Percentiles rank a stretch among this genome's conserved stretches.
These are phyloP conservation scores for Tympanopsis confertula DNA, from an alignment of 2,329 filamentous ascomycete genomes.

Conservation along the genomic window DNA sequence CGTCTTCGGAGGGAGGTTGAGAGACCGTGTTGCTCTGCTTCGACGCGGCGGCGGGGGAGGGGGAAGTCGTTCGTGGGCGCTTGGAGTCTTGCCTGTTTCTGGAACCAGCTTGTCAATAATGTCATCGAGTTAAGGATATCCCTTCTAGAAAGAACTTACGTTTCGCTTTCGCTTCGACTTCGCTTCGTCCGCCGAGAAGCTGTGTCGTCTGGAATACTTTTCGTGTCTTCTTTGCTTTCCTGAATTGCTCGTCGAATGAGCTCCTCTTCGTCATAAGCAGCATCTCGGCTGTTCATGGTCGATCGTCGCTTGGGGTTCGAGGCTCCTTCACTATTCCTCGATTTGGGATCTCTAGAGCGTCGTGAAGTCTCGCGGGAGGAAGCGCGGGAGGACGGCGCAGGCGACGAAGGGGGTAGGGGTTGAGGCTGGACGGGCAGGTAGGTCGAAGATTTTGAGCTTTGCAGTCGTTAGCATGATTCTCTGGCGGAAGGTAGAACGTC, in stretches of 20 bases:
- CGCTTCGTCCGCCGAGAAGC: slow-evolving; percentile 63
- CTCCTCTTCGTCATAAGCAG: slow-evolving; percentile 91
- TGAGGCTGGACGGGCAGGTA: slow-evolving; percentile 46
- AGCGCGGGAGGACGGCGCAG: slow-evolving; percentile 39
- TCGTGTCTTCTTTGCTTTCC: slow-evolving; percentile 77
- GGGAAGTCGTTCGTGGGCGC: background rate
- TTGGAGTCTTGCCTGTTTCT: background rate
- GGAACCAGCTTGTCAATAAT: no score
- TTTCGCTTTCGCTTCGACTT: slow-evolving; percentile 81
- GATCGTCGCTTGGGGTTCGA: slow-evolving; percentile 64
- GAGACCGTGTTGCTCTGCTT: background rate
- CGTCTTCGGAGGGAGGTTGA: background rate
- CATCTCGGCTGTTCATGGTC: slow-evolving; percentile 93
- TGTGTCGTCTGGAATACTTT: slow-evolving; percentile 37
- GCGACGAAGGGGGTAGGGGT: slow-evolving; percentile 37
- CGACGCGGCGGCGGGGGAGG: background rate
- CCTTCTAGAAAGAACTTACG: no score
- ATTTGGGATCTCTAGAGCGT: slow-evolving; percentile 39
- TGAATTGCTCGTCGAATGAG: slow-evolving; percentile 81
- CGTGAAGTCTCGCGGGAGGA: slow-evolving; percentile 45
- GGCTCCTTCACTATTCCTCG: slow-evolving; percentile 42
- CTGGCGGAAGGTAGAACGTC: no score
- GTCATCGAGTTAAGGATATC: no score
- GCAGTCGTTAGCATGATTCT: slow-evolving; percentile 2
- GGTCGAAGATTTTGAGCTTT: slow-evolving; percentile 54